Evolutionary conservation across 495 filamentous ascomycete genomes (phyloP).

Genomic region (Amorphotheca resinae): DNA sequence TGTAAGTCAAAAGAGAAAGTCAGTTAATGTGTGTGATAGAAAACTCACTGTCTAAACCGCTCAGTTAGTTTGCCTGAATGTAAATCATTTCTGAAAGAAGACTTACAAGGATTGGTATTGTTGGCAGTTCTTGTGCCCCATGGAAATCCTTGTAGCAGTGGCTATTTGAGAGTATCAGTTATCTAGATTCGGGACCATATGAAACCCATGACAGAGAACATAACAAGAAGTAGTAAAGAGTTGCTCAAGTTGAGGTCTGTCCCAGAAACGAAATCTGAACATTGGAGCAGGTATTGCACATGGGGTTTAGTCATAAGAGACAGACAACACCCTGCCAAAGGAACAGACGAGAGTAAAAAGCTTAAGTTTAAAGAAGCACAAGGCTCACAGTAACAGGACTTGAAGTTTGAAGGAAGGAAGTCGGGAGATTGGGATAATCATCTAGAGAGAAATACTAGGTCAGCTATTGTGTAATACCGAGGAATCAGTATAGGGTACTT

Average conservation of each 20-base stretch:
- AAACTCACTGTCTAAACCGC: conserved; percentile 3
- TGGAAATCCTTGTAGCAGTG: conserved; percentile 30
- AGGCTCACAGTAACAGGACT: background rate
- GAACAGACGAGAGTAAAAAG: no score
- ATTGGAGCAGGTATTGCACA: no score
- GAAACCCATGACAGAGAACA: no score
- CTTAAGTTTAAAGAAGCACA: no score
- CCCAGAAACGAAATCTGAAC: no score
- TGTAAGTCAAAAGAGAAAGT: background rate
- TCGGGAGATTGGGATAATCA: background rate
- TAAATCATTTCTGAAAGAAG: background rate
- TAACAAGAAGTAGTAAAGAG: no score
- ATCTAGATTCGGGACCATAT: no score
- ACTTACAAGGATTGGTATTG: conserved; percentile 32
- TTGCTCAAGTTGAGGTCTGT: no score
- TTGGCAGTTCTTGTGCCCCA: conserved; percentile 36
- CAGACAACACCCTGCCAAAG: no score
- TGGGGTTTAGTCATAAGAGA: no score
- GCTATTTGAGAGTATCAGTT: conserved; percentile 8
- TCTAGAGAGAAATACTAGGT: background rate
- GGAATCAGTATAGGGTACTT: background rate
- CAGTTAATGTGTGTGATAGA: background rate
- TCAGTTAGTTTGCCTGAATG: background rate
- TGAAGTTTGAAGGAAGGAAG: background rate
- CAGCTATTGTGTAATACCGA: background rate